Conservation (phyloP, 192 early-diverging fungal species). For the Borealophlyctis nickersoniae region DNA sequence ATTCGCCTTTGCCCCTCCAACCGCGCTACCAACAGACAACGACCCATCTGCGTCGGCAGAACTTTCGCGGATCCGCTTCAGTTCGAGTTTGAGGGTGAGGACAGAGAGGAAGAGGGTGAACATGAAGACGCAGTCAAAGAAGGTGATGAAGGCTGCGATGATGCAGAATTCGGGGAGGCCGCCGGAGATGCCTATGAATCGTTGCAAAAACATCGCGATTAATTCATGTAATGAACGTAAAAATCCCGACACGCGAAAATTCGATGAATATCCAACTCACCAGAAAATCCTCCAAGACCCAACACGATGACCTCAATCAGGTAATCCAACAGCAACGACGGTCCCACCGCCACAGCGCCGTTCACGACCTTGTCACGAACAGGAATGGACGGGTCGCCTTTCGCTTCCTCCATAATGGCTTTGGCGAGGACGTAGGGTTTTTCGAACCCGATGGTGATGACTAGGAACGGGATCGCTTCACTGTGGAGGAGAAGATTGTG, state of each 20-base stretch:
- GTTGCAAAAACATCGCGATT: slow-evolving; percentile 23
- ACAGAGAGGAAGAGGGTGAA: slow-evolving; percentile 85
- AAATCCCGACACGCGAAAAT: neutral
- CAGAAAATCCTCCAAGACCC: slow-evolving; percentile 70
- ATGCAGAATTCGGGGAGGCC: slow-evolving; percentile 78
- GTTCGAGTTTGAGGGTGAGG: slow-evolving; percentile 83
- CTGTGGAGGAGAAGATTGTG: slow-evolving; percentile 46
- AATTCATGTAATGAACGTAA: no score
- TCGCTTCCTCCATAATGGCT: slow-evolving; percentile 59
- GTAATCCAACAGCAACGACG: slow-evolving; percentile 70
- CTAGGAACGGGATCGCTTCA: slow-evolving; percentile 88
- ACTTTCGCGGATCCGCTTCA: no score
- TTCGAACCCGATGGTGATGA: slow-evolving; percentile 89
- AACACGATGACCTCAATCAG: slow-evolving; percentile 80
- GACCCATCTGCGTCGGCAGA: no score
- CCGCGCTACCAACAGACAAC: no score
- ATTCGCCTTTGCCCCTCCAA: no score
- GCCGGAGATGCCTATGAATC: slow-evolving; percentile 15
- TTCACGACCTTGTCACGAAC: slow-evolving; percentile 61
- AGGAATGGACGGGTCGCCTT: slow-evolving; percentile 4
- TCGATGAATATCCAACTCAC: no score
- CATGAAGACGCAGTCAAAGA: slow-evolving; percentile 78
- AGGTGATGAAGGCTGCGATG: slow-evolving; percentile 72
- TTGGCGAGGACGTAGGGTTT: slow-evolving; percentile 79
- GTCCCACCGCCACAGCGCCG: slow-evolving; percentile 64